Percentiles rank a stretch among this genome's conserved stretches.
Conservation (phyloP, 2,329 filamentous ascomycete genomes). For the Reticulascus tulasneorum region DNA sequence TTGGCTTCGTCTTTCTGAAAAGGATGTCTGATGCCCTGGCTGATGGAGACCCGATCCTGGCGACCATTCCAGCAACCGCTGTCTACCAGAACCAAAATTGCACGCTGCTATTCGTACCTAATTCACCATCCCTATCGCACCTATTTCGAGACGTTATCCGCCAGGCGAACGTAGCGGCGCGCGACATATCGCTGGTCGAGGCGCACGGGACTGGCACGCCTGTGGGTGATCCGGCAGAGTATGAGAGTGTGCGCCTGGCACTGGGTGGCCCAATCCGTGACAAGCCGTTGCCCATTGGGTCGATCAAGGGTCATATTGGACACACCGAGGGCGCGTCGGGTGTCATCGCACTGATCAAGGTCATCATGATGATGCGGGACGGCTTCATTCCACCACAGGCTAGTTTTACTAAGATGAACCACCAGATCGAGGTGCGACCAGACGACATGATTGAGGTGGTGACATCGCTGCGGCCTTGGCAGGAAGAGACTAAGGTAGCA, state of each 20-base stretch:
- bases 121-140: conserved; percentile 13
- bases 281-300: neutral
- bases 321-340: conserved; percentile 16
- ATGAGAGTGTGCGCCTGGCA: conserved; percentile 51
- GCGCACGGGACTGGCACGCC: conserved; percentile 44
- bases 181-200: conserved; percentile 23
- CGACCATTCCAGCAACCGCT: conserved; percentile 31
- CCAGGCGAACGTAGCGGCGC: neutral
- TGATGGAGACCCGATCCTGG: conserved; percentile 41
- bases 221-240: conserved; percentile 33
- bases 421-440: neutral
- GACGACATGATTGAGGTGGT: neutral
- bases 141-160: conserved; percentile 51
- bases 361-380: conserved; percentile 21
- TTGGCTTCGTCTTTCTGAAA: conserved; percentile 42
- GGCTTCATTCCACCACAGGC: conserved; percentile 17
- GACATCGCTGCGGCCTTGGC: neutral
- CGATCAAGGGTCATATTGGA: conserved; percentile 38
- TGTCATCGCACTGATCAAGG: conserved; percentile 18
- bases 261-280: neutral
- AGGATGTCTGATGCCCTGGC: conserved; percentile 37
- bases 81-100: conserved; percentile 38
- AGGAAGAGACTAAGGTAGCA: conserved; percentile 10
- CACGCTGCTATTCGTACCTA: conserved; percentile 21
- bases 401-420: conserved; percentile 23